Evolutionary conservation across 768 basidiomycete genomes (phyloP).

Genomic region (Leccinellum albellum): DNA sequence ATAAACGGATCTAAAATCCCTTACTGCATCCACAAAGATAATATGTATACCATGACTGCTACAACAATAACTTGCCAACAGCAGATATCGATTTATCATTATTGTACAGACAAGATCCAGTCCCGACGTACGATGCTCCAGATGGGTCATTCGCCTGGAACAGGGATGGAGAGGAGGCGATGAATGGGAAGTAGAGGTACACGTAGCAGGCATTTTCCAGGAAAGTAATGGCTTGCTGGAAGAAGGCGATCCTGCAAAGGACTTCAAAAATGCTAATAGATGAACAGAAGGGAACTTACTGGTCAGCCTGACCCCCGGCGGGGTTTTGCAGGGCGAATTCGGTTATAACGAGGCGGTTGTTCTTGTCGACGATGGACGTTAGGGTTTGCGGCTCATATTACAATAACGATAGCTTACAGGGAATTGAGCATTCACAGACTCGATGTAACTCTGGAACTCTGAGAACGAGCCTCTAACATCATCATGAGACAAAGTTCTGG

Average conservation of each 20-base stretch:
- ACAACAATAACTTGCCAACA: slow-evolving; percentile 24
- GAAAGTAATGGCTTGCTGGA: slow-evolving; percentile 33
- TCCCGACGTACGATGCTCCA: slow-evolving; percentile 19
- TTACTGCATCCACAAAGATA: neutral
- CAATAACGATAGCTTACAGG: slow-evolving; percentile 16
- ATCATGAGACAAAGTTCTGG: neutral
- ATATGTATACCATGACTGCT: neutral
- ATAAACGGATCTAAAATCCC: neutral
- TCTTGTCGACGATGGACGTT: slow-evolving; percentile 8
- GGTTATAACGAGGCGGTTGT: slow-evolving; percentile 25
- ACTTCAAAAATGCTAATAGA: neutral
- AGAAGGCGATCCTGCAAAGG: slow-evolving; percentile 26
- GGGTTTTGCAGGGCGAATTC: slow-evolving; percentile 35
- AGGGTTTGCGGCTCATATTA: neutral
- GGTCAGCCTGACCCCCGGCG: slow-evolving; percentile 26
- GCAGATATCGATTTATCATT: slow-evolving; percentile 26
- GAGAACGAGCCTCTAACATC: slow-evolving; percentile 19
- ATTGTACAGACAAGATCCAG: slow-evolving; percentile 33
- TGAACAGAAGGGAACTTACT: slow-evolving; percentile 19
- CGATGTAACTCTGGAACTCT: slow-evolving; percentile 28
- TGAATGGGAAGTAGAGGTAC: slow-evolving; percentile 35
- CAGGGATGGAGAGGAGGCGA: slow-evolving; percentile 32
- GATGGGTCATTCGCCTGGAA: slow-evolving; percentile 16
- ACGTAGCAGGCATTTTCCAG: slow-evolving; percentile 32
- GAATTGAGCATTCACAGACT: slow-evolving; percentile 26